Evolutionary conservation across 108 stramenopile genomes (phyloP), one percentile per base, ranked within the genome.

Genomic region (Cafeteria roenbergensis): DNA sequence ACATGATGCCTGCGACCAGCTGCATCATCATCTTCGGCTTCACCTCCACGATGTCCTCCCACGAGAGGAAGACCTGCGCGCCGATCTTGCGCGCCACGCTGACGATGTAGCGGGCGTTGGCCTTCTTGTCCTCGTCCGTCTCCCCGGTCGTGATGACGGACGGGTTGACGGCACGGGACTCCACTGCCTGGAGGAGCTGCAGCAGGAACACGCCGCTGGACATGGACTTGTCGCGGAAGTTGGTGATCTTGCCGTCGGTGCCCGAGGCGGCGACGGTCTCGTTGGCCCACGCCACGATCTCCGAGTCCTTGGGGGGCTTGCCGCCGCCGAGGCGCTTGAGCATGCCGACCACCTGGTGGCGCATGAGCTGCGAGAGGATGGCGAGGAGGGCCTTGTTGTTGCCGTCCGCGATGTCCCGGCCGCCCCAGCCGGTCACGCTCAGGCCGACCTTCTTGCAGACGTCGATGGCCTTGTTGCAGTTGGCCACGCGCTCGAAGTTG

Each of bases 311-410:
- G 33, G 53, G 50, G 17, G 8, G 42, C 52, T 71, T 42, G 51
- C 62, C 33, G 27, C 26, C 55, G 55, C 50, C 55, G 30, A 35
- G 42, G 1, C 48, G 65, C 51, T 42, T 62, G 14, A 75, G 35
- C 26, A 29, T 9, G 29, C 12, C 33, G 25, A 81, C 64, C 9
- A 81, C 51, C 62, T 79, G 75, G 70, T 65, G 21, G 22, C 80
- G 59, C 80, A 81, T 81, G 55, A 79, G 70, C 74, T 81, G 80
- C 80, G 78, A 81, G 51, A 81, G 73, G 71, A 81, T 71, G 35
- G 73, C 80, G 34, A 79, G 73, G 50, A 78, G 77, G 51, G 79
- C 54, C 63, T 81, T 81, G 33, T 55, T 51, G 74, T 77, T 77
- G 31, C 52, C 54, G 51, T 76, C 76, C 27, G 65, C 69, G 61